Evolutionary conservation across 805 yeast species (phyloP), one percentile per base, ranked within the genome.

Genomic region (Gaillardinia entomophila): DNA sequence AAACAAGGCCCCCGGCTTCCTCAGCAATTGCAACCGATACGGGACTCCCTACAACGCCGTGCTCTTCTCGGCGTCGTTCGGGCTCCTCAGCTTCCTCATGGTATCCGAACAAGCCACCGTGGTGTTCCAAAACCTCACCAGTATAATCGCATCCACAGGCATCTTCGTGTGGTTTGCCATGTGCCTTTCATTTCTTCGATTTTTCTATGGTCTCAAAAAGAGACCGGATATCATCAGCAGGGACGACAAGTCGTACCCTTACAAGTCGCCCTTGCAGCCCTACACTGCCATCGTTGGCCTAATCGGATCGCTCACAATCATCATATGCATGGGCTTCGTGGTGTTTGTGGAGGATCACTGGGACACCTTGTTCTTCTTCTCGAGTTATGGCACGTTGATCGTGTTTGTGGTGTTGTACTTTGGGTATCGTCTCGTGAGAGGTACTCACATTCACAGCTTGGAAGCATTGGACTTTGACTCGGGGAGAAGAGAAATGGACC

Each of bases 401-500:
- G 48, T 78, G 4, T 78, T 79, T 51, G 55, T 59, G 1, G 43
- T 71, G 1, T 65, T 75, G 24, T 82, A 72, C 45, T 12, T 66
- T 19, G 72, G 75, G 1, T 79, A 81, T 55, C 79, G 77, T 47
- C 26, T 77, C 1, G 48, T 77, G 12, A 71, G 77, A 37, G 75
- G 85, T 7, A 78, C 89, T 2, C 71, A 76, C 41, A 61, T 80
- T 8, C 83, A 77, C 32, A 70, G 84, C 31, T 58, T 84, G 28
- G 89, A 82, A 43, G 80, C 83, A 28, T 52, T 86, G 38, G 95
- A 87, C 53, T 71, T 82, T 51, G 95, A 87, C 53, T 73, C 86
- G 0, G 95, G 95, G 2, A 65, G 95, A 46, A 68, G 92, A 31
- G 95, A 86, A 51, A 76, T 80, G 59, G 96, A 87, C 55, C 64